Evolutionary conservation across 257 asterid genomes (phyloP).

Genomic region (Jacaranda mimosifolia): DNA sequence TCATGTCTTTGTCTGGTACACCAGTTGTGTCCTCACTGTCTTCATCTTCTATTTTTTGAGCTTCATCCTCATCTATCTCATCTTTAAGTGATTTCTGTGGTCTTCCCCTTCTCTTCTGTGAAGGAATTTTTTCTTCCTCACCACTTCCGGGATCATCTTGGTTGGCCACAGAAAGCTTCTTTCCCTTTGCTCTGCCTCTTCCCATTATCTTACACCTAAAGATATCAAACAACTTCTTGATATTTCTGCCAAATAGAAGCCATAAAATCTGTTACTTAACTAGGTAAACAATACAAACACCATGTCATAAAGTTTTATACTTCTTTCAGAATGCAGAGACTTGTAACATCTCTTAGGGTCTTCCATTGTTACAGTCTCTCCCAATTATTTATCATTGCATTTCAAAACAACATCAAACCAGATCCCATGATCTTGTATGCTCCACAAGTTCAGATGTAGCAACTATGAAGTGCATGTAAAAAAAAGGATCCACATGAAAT

Average conservation of each 20-base stretch:
- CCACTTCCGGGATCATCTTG: constrained; percentile 55
- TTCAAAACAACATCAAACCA: background rate
- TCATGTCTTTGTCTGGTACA: constrained; percentile 37
- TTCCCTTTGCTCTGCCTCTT: constrained; percentile 57
- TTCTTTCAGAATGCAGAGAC: background rate
- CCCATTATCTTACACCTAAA: constrained; percentile 46
- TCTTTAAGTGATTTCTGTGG: constrained; percentile 55
- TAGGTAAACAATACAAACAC: background rate
- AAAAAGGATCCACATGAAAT: background rate
- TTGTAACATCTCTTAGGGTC: background rate
- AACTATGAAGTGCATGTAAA: background rate
- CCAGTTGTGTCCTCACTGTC: constrained; percentile 47
- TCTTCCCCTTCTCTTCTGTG: constrained; percentile 65
- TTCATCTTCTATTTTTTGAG: constrained; percentile 46
- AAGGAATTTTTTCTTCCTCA: constrained; percentile 61
- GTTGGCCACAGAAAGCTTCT: constrained; percentile 46
- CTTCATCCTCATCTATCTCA: constrained; percentile 49
- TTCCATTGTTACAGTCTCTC: background rate
- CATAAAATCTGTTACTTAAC: constrained; percentile 21
- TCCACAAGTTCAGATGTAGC: background rate
- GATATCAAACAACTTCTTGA: constrained; percentile 11
- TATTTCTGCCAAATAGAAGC: constrained; percentile 33
- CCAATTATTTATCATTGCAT: too few species aligned
- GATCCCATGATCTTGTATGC: background rate
- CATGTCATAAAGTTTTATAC: background rate